Evolutionary conservation across 176 grass and related monocot genomes (phyloP).

Genomic region (Lolium multiflorum): DNA sequence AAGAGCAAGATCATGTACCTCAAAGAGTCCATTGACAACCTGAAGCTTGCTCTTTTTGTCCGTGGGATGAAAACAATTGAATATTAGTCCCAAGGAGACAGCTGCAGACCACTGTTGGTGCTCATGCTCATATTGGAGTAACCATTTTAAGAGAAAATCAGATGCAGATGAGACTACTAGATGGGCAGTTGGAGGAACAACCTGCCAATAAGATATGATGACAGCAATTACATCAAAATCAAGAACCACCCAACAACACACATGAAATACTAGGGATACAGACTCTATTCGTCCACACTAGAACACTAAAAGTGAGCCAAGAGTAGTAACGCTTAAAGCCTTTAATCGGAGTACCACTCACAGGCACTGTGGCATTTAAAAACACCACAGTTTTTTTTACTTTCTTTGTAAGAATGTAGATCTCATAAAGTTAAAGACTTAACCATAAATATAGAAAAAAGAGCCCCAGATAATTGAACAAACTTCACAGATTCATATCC

Average conservation of each 20-base stretch:
- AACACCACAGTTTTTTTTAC: background rate
- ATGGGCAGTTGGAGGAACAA: conserved; percentile 79
- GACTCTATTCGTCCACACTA: background rate
- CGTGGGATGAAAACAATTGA: conserved; percentile 79
- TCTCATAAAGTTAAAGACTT: conserved; percentile 1
- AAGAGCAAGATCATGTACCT: conserved; percentile 61
- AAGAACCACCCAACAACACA: conserved; percentile 21
- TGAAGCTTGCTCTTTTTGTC: conserved; percentile 77
- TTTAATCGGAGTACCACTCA: background rate
- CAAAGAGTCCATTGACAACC: conserved; percentile 75
- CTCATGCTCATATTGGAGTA: conserved; percentile 90
- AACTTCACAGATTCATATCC: conserved; percentile 3
- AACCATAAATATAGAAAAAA: background rate
- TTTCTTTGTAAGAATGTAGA: background rate
- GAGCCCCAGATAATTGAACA: background rate
- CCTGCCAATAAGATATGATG: conserved; percentile 50
- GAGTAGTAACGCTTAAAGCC: conserved; percentile 1
- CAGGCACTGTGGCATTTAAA: background rate
- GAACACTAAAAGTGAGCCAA: conserved; percentile 20
- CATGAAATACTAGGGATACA: conserved; percentile 15
- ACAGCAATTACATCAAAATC: conserved; percentile 34
- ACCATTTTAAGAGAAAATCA: conserved; percentile 89
- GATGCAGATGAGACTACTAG: conserved; percentile 76
- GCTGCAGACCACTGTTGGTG: conserved; percentile 84
- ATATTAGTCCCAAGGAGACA: conserved; percentile 80